Base-by-base conservation (phyloP, 2,329 filamentous ascomycete genomes). In the Colletotrichum caudatum region DNA sequence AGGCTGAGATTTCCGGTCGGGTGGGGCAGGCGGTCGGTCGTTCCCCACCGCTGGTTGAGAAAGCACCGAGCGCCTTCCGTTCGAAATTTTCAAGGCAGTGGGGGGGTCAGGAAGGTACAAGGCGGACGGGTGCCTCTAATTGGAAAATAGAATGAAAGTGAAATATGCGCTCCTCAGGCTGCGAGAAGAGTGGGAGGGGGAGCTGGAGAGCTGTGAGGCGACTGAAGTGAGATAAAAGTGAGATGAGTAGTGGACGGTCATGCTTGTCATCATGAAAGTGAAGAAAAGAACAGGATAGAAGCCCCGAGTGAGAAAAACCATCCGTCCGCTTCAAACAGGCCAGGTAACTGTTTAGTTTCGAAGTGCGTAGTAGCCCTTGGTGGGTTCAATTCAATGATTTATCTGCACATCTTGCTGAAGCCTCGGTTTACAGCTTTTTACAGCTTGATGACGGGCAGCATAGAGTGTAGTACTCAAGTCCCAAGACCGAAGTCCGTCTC, bases 401-500 rank as follows among this genome's bases (percentile, higher is more conserved):
- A 29, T 0, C 1, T 1, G 16, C 29, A 6, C 7, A 6, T n/a
- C 5, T 7, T 2, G 29, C 50, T 29, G 5, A 37, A n/a, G n/a
- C 9, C 12, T 37, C 7, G 6, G 6, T 2, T n/a, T 6, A 9
- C 18, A n/a, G 12, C n/a, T 33, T 60, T 2, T n/a, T 6, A 9
- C 18, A n/a, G 12, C n/a, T 33, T 60, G 18, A 16, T 6, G 26
- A 16, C 11, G 12, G 1, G 12, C 20, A 4, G 9, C 0, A 6
- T 1, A 1, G 0, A 0, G 1, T 3, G 0, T 11, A 1, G 11
- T 60, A 3, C 41, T 48, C 16, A 8, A 11, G 1, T 29, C 26
- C 26, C 26, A 29, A n/a, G n/a, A n/a, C n/a, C n/a, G n/a, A n/a
- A n/a, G n/a, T n/a, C n/a, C n/a, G n/a, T n/a, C n/a, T n/a, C n/a